A percentile compares a stretch with the other conserved stretches of the same genome.
phyloP scores from a whole-genome alignment of 306 rosid species.

The Medicago ruthenica region DNA sequence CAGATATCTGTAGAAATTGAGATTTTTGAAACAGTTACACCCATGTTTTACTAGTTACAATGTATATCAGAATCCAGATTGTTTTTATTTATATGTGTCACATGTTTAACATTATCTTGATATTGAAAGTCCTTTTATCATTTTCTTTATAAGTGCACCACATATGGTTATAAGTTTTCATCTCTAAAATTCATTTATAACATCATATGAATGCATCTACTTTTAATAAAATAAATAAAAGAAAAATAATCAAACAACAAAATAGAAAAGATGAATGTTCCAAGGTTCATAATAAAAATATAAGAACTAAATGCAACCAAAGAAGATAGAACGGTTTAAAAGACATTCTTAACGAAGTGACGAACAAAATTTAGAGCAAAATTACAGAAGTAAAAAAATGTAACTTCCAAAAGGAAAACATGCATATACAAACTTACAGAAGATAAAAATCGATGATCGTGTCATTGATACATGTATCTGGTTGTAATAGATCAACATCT shows the following conservation, averaged over 20 bases:
- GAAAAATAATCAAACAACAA: not conserved
- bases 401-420: conserved; percentile 25
- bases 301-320: conserved; percentile 8
- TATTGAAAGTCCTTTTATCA: not conserved
- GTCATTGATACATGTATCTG: conserved; percentile 80
- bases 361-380: not conserved
- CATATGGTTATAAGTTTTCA: conserved; percentile 9
- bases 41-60: not conserved
- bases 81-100: not conserved
- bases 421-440: conserved; percentile 56
- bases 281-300: not conserved
- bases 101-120: not conserved
- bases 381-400: not conserved
- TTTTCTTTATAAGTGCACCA: not conserved
- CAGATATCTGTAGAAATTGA: conserved; percentile 62
- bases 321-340: not conserved
- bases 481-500: conserved; percentile 80
- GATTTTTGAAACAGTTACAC: conserved; percentile 7
- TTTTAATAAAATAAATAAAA: conserved; percentile 1
- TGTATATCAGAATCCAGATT: not conserved
- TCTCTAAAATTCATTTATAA: conserved; percentile 8
- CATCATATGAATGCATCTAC: conserved; percentile 5
- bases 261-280: not conserved
- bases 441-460: conserved; percentile 84
- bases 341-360: not conserved